Percentiles rank a stretch among this genome's conserved stretches.
These are phyloP conservation scores for Candida loeiensis DNA, from an alignment of 805 yeast genomes.

Conservation along the genomic window DNA sequence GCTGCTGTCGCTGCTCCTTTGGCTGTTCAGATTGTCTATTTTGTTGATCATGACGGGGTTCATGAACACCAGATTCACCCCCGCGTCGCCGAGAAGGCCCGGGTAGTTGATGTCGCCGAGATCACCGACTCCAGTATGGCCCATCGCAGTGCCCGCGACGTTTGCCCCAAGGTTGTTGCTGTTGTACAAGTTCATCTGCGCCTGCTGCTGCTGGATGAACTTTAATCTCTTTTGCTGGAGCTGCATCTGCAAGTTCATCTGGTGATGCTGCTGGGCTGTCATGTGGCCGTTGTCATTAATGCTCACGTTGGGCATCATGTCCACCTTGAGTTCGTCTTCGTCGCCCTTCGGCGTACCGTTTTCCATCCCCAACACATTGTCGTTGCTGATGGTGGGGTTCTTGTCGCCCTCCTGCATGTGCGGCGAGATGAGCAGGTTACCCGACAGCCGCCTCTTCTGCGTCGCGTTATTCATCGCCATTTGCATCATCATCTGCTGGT, in stretches of 20 bases:
- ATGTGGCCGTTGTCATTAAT: conserved; percentile 5
- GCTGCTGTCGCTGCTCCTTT: conserved; percentile 8
- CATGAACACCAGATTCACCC: conserved; percentile 10
- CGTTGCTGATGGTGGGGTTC: conserved; percentile 6
- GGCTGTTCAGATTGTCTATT: conserved; percentile 7
- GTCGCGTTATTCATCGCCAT: conserved; percentile 4
- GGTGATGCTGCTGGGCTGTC: conserved; percentile 16
- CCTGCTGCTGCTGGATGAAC: conserved; percentile 16
- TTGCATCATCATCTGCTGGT: conserved; percentile 10
- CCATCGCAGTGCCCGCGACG: conserved; percentile 1
- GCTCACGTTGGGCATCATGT: conserved; percentile 11
- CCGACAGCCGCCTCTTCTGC: conserved; percentile 6
- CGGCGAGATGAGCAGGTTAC: conserved; percentile 4
- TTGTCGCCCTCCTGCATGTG: conserved; percentile 7
- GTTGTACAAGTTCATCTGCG: conserved; percentile 8
- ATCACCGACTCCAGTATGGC: not conserved
- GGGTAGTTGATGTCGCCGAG: conserved; percentile 5
- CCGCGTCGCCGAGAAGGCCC: conserved; percentile 4
- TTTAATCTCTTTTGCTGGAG: conserved; percentile 17
- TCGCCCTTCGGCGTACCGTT: conserved; percentile 8
- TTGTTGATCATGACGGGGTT: conserved; percentile 9
- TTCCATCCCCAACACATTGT: conserved; percentile 11
- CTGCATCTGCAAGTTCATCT: conserved; percentile 16
- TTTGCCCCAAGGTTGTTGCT: conserved; percentile 4
- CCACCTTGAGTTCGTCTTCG: conserved; percentile 4